Evolutionary conservation across 495 filamentous ascomycete species (phyloP).

Genomic region (Trichocladium uniseriatum): DNA sequence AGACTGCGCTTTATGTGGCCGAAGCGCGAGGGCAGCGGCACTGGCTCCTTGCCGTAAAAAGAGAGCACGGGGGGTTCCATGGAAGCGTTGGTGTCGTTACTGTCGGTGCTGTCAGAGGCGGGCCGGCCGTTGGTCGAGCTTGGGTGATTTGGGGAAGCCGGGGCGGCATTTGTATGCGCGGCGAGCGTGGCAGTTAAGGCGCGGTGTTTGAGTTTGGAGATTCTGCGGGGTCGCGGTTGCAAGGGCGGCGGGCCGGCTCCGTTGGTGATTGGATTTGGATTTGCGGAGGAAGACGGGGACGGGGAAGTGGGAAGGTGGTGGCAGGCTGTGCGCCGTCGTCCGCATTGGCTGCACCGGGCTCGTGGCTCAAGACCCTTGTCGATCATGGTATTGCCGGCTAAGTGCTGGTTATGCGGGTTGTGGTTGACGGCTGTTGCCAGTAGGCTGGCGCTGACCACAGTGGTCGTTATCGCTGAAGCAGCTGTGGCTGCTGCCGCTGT

Average conservation of each 20-base stretch:
- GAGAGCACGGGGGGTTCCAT: conserved; percentile 70
- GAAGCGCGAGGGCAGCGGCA: conserved; percentile 72
- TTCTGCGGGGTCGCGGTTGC: conserved; percentile 27
- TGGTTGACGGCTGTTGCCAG: conserved; percentile 4
- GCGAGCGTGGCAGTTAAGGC: conserved; percentile 18
- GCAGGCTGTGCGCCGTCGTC: conserved; percentile 23
- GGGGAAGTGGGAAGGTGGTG: conserved; percentile 15
- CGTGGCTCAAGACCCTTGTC: conserved; percentile 22
- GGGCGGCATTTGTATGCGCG: conserved; percentile 12
- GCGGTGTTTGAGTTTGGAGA: conserved; percentile 30
- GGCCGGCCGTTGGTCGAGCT: background rate
- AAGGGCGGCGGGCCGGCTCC: conserved; percentile 18
- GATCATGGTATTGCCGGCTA: too few relatives aligned
- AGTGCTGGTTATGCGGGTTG: conserved; percentile 1
- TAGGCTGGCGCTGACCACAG: conserved; percentile 8
- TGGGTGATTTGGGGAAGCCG: conserved; percentile 11
- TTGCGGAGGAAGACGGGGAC: too few relatives aligned
- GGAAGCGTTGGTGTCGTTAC: conserved; percentile 10
- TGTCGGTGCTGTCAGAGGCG: background rate
- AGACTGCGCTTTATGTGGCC: conserved; percentile 60
- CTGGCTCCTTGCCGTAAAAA: conserved; percentile 62
- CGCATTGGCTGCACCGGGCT: conserved; percentile 27
- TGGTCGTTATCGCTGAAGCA: background rate
- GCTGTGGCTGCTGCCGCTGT: conserved; percentile 3
- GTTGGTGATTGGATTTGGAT: conserved; percentile 18